Evolutionary conservation across 2,329 filamentous ascomycete genomes (phyloP), one percentile per base, ranked within the genome.

Genomic region (Claviceps sp.): DNA sequence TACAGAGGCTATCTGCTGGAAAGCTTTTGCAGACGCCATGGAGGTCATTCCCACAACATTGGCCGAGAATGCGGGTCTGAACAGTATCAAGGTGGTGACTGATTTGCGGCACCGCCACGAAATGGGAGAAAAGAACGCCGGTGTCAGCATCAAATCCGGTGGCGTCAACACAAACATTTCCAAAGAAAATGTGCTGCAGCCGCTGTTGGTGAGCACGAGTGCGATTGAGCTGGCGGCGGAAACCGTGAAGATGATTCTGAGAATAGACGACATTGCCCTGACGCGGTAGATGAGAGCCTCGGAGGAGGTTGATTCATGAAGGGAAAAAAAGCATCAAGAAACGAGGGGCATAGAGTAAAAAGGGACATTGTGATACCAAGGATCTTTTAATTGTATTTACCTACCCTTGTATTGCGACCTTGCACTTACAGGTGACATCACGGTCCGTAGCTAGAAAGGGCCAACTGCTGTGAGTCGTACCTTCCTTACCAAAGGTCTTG

Each of bases 11-110:
- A 96, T 97, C 65, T 98, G 93, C 80, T 98, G 89, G 88, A 97
- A 96, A 74, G 91, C 91, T 0, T 98, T 98, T 65, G 93, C 94
- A 1, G 91, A 98, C 58, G 93, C 93, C 7, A 85, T 98, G 74
- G 93, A 98, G 72, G 88, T 98, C 43, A 87, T 98, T 51, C 93
- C 94, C 14, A 96, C 91, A 38, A 98, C 93, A 1, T 76, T 98
- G 60, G 94, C 93, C 0, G 93, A 98, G 73, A 98, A 98, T 62
- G 93, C 93, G 0, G 93, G 93, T 48, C 76, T 98, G 57, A 98
- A 98, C 77, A 91, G 87, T 68, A 98, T 98, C 78, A 95, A 94
- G 74, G 93, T 98, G 30, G 93, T 98, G 47, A 98, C 93, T 26
- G 93, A 97, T 63, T 73, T 98, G 64, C 81, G 93, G 65, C 89